These are phyloP conservation scores for Setaria viridis DNA, from an alignment of 202 grass and related monocot species.

Conservation along the genomic window DNA sequence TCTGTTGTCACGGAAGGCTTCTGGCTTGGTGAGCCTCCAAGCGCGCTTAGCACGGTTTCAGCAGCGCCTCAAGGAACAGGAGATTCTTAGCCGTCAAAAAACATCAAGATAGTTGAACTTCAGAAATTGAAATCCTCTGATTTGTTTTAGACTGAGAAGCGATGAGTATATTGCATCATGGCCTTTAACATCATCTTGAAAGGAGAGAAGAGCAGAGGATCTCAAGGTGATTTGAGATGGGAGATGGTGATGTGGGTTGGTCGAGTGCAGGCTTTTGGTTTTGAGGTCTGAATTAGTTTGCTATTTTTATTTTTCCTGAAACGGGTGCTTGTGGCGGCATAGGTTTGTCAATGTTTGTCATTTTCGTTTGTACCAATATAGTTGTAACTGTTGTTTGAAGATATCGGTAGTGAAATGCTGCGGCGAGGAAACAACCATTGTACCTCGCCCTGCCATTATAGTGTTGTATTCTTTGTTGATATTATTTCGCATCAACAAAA, in stretches of 20 bases:
- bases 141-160: neutral
- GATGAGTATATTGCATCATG: neutral
- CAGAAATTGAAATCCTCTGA: neutral
- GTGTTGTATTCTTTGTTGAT: conserved; percentile 47
- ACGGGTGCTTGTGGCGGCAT: conserved; percentile 18
- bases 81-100: conserved; percentile 93
- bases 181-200: neutral
- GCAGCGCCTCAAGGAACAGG: conserved; percentile 94
- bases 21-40: conserved; percentile 91
- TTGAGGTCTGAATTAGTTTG: neutral
- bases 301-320: neutral
- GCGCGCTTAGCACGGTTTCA: conserved; percentile 89
- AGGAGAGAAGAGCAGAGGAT: neutral
- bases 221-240: neutral
- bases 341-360: neutral
- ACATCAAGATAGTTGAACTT: conserved; percentile 45
- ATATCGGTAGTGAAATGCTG: neutral
- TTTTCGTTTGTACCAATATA: conserved; percentile 18
- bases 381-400: conserved; percentile 34
- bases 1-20: conserved; percentile 88
- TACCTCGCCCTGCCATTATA: neutral
- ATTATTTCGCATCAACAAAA: conserved; percentile 35
- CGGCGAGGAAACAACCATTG: conserved; percentile 22
- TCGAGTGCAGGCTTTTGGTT: neutral
- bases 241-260: neutral